Conservation (phyloP, 1,284 basidiomycete genomes). For the Microstroma glucosiphilum region DNA sequence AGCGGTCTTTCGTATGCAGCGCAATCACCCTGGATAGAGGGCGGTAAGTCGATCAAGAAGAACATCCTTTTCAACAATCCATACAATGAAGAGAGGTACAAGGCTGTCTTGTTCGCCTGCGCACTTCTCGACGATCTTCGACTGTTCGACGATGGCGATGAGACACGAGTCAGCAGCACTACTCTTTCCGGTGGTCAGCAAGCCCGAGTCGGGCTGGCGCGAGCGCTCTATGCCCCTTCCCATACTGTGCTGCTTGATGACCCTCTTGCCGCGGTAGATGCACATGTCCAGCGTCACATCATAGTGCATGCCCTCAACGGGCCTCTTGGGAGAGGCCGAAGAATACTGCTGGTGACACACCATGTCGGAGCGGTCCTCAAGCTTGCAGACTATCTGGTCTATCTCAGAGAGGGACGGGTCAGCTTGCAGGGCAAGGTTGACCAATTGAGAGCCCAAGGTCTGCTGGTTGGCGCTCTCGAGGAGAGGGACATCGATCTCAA, state of each 20-base stretch:
- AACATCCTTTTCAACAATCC: constrained; percentile 39
- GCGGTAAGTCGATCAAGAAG: constrained; percentile 26
- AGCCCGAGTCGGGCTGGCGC: constrained; percentile 36
- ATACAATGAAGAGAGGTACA: constrained; percentile 32
- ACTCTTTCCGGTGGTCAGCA: constrained; percentile 45
- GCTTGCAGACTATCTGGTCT: constrained; percentile 22
- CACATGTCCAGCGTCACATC: constrained; percentile 57
- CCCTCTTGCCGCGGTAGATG: constrained; percentile 58
- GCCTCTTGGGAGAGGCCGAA: constrained; percentile 55
- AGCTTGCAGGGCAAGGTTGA: constrained; percentile 4
- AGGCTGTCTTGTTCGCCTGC: constrained; percentile 29
- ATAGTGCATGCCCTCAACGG: constrained; percentile 25
- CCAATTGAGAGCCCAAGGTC: neutral
- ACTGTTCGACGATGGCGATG: constrained; percentile 36
- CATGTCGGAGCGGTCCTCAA: constrained; percentile 30
- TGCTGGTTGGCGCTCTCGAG: neutral
- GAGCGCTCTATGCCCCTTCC: constrained; percentile 38
- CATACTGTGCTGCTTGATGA: constrained; percentile 41
- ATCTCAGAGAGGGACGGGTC: constrained; percentile 25
- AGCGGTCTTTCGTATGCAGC: constrained; percentile 27
- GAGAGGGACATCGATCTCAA: neutral
- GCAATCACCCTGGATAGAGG: constrained; percentile 37
- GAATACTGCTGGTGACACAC: constrained; percentile 71
- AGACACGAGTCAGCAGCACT: constrained; percentile 17
- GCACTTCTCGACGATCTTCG: constrained; percentile 30